phyloP scores from a whole-genome alignment of 805 yeast genomes.

The Myxozyma neglecta region DNA sequence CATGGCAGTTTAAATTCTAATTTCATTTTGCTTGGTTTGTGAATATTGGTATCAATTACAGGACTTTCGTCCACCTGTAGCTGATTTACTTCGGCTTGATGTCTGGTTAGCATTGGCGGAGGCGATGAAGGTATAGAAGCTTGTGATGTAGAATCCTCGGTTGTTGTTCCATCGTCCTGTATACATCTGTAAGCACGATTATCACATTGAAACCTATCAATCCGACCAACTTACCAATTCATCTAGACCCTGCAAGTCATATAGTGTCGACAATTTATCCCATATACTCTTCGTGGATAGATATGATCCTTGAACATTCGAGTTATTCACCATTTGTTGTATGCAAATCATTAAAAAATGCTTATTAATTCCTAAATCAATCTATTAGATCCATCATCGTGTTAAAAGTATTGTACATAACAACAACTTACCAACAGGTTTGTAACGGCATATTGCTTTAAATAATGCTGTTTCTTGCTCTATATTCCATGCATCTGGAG shows the following conservation, averaged over 20 bases:
- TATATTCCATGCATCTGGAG: constrained; percentile 49
- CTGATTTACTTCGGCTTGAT: constrained; percentile 14
- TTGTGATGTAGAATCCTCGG: constrained; percentile 16
- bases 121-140: constrained; percentile 8
- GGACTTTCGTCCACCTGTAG: neutral
- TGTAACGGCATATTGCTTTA: constrained; percentile 60
- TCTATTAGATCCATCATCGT: neutral
- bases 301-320: constrained; percentile 30
- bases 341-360: constrained; percentile 43
- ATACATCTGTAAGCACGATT: neutral
- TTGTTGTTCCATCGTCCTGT: constrained; percentile 30
- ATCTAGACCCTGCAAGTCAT: constrained; percentile 60
- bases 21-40: constrained; percentile 9
- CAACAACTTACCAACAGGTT: constrained; percentile 61
- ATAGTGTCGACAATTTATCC: constrained; percentile 54
- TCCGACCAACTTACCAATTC: constrained; percentile 46
- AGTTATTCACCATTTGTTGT: constrained; percentile 35
- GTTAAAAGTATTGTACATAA: neutral
- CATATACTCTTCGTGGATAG: constrained; percentile 56
- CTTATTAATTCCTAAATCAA: constrained; percentile 36
- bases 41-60: too few species aligned
- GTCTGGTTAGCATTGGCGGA: constrained; percentile 8
- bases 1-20: constrained; percentile 47
- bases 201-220: neutral
- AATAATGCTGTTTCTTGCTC: constrained; percentile 65